phyloP scores from a whole-genome alignment of 257 asterid species.

The Coffea canephora region DNA sequence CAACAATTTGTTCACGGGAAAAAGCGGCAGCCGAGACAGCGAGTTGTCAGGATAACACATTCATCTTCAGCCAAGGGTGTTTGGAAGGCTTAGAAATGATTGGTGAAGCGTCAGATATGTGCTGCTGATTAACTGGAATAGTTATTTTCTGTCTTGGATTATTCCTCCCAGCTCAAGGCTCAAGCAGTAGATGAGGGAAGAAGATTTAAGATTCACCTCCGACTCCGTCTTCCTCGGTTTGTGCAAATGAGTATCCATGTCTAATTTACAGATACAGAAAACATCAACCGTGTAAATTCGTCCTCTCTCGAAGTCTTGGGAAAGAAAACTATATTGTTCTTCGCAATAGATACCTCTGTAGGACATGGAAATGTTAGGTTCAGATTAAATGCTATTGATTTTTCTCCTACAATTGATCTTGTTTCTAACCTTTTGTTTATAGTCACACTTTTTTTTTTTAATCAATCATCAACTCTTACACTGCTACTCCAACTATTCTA shows the following conservation, averaged over 20 bases:
- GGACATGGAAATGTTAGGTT: background rate
- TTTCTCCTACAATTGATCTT: background rate
- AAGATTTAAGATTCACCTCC: slow-evolving; percentile 3
- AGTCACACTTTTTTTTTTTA: too few relatives aligned
- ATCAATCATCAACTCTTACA: too few relatives aligned
- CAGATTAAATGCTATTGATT: background rate
- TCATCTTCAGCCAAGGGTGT: slow-evolving; percentile 62
- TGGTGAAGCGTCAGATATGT: background rate
- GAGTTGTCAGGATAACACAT: slow-evolving; percentile 54
- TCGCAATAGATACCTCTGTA: background rate
- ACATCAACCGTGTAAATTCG: background rate
- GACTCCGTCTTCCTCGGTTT: background rate
- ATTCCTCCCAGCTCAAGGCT: background rate
- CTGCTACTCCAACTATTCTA: background rate
- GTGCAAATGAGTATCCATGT: background rate
- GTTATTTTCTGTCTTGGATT: background rate
- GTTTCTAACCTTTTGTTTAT: background rate
- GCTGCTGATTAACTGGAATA: too few relatives aligned
- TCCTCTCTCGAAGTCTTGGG: background rate
- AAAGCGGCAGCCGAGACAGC: slow-evolving; percentile 36
- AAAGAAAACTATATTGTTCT: background rate
- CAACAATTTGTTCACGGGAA: slow-evolving; percentile 33
- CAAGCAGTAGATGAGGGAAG: background rate
- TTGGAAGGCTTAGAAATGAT: slow-evolving; percentile 53
- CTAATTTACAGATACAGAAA: background rate